Base-by-base conservation (phyloP, 106 monocot genomes). In the Allium sativum region DNA sequence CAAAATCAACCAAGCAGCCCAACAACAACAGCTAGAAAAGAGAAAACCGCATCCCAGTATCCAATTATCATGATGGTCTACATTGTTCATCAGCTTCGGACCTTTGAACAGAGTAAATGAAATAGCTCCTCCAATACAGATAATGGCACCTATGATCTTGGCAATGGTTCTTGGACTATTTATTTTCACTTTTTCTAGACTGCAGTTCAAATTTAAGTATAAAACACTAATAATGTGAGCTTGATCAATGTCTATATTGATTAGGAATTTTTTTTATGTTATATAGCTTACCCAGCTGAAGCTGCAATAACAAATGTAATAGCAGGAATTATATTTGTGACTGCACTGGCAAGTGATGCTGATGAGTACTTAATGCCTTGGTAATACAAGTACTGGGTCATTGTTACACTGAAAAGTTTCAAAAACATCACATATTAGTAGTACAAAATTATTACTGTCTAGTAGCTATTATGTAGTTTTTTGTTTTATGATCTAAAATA, bases 1-100 rank as follows among this genome's bases (percentile, higher is more conserved):
- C 54, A 80, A 31, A 21, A 84, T 80, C 18, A 84, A 73, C 84
- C 84, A 80, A 40, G 70, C n/a, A 5, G 84, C 79, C 84, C 84
- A 84, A 66, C 77, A 85, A 44, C 61, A 77, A 47, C 41, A 65
- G 45, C 77, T 77, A 21, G 42, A 77, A 10, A 85, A 19, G 45
- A 84, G 84, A 56, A 69, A 69, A 7, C 76, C 65, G 13, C n/a
- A 61, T 1, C 84, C 84, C 3, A 70, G 13, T 3, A 73, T 17
- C 84, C 84, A 84, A 4, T 72, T 50, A 10, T 74, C 67, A 1
- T 15, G 42, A 7, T 14, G 44, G 6, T 56, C 21, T 8, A 15
- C 40, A 8, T 6, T 17, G 16, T 65, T 71, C 8, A 73, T 67
- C 42, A 85, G 73, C 47, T 43, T 81, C 19, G 62, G 74, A 7